Percentiles rank a stretch among this genome's conserved stretches.
Evolutionary conservation across 768 basidiomycete genomes (phyloP).

Genomic region (Suillus alpinus): DNA sequence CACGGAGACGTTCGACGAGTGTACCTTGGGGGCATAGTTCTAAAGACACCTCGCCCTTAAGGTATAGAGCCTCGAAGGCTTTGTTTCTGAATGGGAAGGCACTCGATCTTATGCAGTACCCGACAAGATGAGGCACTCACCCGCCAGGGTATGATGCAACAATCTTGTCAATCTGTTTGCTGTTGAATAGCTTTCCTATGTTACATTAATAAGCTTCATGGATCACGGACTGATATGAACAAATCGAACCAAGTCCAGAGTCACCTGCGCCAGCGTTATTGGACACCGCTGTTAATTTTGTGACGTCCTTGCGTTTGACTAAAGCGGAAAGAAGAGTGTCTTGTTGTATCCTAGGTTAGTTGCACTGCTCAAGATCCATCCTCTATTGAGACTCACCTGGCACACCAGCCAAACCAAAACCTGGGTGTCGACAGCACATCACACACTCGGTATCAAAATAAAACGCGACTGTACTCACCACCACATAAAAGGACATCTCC

Average conservation of each 20-base stretch:
- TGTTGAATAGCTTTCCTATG: slow-evolving; percentile 70
- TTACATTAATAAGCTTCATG: not conserved
- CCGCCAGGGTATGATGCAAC: slow-evolving; percentile 90
- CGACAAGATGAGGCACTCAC: slow-evolving; percentile 34
- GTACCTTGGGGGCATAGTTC: slow-evolving; percentile 94
- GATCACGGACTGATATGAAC: not conserved
- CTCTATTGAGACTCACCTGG: slow-evolving; percentile 51
- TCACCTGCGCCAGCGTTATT: slow-evolving; percentile 82
- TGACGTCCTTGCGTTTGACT: slow-evolving; percentile 69
- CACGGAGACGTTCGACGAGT: slow-evolving; percentile 82
- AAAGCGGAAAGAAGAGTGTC: slow-evolving; percentile 85
- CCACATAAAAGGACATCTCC: slow-evolving; percentile 78
- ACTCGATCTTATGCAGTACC: not conserved
- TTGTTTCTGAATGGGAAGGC: slow-evolving; percentile 60
- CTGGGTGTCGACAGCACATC: slow-evolving; percentile 34
- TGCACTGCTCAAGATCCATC: not conserved
- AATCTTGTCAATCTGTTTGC: slow-evolving; percentile 76
- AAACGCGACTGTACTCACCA: slow-evolving; percentile 49
- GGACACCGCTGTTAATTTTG: slow-evolving; percentile 75
- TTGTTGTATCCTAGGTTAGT: slow-evolving; percentile 18
- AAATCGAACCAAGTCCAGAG: slow-evolving; percentile 59
- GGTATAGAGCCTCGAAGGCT: slow-evolving; percentile 77
- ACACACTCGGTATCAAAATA: not conserved
- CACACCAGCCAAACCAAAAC: slow-evolving; percentile 87
- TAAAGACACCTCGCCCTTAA: slow-evolving; percentile 75